Percentiles rank a stretch among this genome's conserved stretches.
These are phyloP conservation scores for Diplogelasinospora grovesii DNA, from an alignment of 495 filamentous ascomycete species.

Conservation along the genomic window DNA sequence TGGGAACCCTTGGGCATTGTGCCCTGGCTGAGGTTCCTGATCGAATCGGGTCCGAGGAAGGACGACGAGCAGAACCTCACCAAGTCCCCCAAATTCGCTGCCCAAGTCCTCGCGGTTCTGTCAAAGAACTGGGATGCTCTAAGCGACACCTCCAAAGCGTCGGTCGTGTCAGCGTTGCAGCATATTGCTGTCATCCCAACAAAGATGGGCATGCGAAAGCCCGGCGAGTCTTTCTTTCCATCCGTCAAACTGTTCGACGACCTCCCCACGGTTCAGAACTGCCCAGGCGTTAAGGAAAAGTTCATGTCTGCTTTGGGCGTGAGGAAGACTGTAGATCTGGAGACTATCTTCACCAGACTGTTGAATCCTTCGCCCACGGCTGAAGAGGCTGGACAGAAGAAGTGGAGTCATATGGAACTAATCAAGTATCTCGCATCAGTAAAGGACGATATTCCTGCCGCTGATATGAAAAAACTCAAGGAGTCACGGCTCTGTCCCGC, in stretches of 20 bases:
- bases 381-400: conserved; percentile 39
- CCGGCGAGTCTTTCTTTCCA: conserved; percentile 84
- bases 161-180: conserved; percentile 54
- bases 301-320: conserved; percentile 76
- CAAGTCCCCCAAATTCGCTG: conserved; percentile 65
- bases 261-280: conserved; percentile 68
- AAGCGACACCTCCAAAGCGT: conserved; percentile 55
- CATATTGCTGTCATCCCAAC: conserved; percentile 79
- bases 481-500: conserved; percentile 74
- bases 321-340: conserved; percentile 81
- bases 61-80: conserved; percentile 50
- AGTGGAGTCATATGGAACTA: conserved; percentile 90
- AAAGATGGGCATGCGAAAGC: conserved; percentile 81
- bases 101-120: conserved; percentile 66
- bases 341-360: conserved; percentile 85
- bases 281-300: conserved; percentile 80
- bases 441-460: conserved; percentile 75
- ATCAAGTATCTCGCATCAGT: conserved; percentile 92
- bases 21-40: conserved; percentile 74
- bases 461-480: conserved; percentile 74
- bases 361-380: conserved; percentile 43
- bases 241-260: conserved; percentile 91
- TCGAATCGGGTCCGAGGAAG: conserved; percentile 49
- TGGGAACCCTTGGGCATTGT: conserved; percentile 78
- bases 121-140: conserved; percentile 85